Base-by-base conservation (phyloP, 1,284 basidiomycete species). In the Cutaneotrichosporon dermatis region DNA sequence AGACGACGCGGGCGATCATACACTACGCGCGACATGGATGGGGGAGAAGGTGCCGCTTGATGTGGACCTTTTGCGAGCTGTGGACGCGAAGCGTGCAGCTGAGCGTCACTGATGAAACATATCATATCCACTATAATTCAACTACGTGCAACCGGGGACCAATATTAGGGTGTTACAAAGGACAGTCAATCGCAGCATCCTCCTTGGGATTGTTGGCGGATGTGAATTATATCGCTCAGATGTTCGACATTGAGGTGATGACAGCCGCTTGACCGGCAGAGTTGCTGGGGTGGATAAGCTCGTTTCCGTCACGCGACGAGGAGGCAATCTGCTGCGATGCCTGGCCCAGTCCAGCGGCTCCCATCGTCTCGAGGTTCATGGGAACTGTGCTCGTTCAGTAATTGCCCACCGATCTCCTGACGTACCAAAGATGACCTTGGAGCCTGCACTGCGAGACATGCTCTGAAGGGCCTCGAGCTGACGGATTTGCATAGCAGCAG, bases 401-500 rank as follows among this genome's bases (percentile, higher is more conserved):
- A 25, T 25, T 25, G 25, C 25, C 25, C 25, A 25, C 25, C 25
- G 25, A 25, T 25, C 25, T 25, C 25, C 25, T 25, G 25, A 59
- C 58, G 4, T 48, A 60, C 58, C 58, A 16, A 60, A 58, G 39
- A 56, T 48, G 34, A 56, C 55, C 55, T 56, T 56, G 82, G 84
- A 86, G 68, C 83, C 83, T 16, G 88, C 84, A 9, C 83, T 85
- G 78, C 90, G 89, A 42, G 85, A 84, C 83, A 83, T 84, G 45
- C 76, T 46, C 83, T 86, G 83, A 69, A 92, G 80, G 43, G 92
- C 91, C 79, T 96, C 93, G 66, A 97, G 84, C 75, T 95, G 92
- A 63, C 94, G 84, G 75, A 97, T 97, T 79, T 96, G 92, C 91
- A 98, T 96, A 60, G 93, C 94, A 33, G 93, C 92, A 15, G 92